Conservation (phyloP, 768 basidiomycete species). For the Mrakia gelida region DNA sequence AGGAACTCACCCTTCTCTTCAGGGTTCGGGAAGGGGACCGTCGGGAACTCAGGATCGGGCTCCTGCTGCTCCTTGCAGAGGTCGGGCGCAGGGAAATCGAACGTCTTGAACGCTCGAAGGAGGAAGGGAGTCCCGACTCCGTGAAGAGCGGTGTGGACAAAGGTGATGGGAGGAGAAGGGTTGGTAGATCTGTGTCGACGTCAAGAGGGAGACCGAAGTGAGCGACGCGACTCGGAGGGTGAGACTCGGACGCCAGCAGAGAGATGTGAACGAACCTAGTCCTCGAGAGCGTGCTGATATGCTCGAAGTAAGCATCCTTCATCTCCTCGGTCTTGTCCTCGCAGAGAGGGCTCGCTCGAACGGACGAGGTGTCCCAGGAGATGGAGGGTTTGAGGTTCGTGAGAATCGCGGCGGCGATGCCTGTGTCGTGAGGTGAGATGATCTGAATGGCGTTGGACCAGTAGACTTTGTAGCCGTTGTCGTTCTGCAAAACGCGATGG, state of each 20-base stretch:
- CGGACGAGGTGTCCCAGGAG: slow-evolving; percentile 46
- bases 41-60: slow-evolving; percentile 81
- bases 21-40: slow-evolving; percentile 80
- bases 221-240: not conserved
- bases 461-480: slow-evolving; percentile 79
- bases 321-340: slow-evolving; percentile 59
- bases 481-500: slow-evolving; percentile 52
- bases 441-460: slow-evolving; percentile 53
- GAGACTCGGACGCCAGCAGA: too few species aligned
- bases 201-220: not conserved
- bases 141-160: slow-evolving; percentile 87
- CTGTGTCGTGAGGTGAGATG: slow-evolving; percentile 73
- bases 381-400: slow-evolving; percentile 56
- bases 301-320: slow-evolving; percentile 57
- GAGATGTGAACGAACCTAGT: not conserved
- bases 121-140: slow-evolving; percentile 73
- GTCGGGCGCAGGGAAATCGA: slow-evolving; percentile 58
- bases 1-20: slow-evolving; percentile 66
- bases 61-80: slow-evolving; percentile 62
- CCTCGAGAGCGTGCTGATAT: slow-evolving; percentile 41
- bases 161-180: slow-evolving; percentile 49
- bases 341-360: slow-evolving; percentile 39
- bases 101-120: slow-evolving; percentile 55
- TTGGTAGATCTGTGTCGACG: slow-evolving; percentile 46
- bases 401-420: slow-evolving; percentile 65